phyloP scores from a whole-genome alignment of 495 filamentous ascomycete genomes.

The Xylaria acuta region DNA sequence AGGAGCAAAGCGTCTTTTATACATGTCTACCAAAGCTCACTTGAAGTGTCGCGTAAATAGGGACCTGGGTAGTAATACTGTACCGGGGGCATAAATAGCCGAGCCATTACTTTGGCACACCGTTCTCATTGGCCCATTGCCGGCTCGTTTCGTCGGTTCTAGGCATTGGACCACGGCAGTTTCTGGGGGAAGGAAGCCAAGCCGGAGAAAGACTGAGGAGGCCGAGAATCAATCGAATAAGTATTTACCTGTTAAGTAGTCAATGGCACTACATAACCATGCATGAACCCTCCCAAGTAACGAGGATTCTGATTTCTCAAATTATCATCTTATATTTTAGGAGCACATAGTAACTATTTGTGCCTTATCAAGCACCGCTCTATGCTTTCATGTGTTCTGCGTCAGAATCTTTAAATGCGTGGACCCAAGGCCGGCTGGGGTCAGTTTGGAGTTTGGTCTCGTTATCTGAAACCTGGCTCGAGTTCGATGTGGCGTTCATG shows the following conservation, averaged over 20 bases:
- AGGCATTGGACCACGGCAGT: conserved; percentile 37
- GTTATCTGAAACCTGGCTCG: background rate
- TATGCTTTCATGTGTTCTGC: background rate
- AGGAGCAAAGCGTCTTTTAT: conserved; percentile 2
- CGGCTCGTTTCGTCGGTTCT: conserved; percentile 17
- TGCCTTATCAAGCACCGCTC: background rate
- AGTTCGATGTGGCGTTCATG: background rate
- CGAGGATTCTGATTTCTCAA: background rate
- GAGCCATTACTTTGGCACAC: conserved; percentile 10
- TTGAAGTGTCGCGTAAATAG: conserved; percentile 1
- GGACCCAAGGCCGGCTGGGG: background rate
- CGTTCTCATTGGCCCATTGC: conserved; percentile 3
- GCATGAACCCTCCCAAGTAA: background rate
- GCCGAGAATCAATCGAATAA: background rate
- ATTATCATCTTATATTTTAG: background rate
- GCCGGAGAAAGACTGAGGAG: conserved; percentile 9
- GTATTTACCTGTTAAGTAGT: background rate
- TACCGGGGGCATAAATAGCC: conserved; percentile 20
- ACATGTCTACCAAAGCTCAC: background rate
- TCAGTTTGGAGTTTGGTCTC: background rate
- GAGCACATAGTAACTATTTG: background rate
- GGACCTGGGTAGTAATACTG: background rate
- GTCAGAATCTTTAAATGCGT: no score
- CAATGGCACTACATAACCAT: background rate
- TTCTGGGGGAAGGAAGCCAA: conserved; percentile 17